Percentiles rank a stretch among this genome's conserved stretches.
phyloP scores from a whole-genome alignment of 2,329 filamentous ascomycete species.

The Fusarium goolgardi region DNA sequence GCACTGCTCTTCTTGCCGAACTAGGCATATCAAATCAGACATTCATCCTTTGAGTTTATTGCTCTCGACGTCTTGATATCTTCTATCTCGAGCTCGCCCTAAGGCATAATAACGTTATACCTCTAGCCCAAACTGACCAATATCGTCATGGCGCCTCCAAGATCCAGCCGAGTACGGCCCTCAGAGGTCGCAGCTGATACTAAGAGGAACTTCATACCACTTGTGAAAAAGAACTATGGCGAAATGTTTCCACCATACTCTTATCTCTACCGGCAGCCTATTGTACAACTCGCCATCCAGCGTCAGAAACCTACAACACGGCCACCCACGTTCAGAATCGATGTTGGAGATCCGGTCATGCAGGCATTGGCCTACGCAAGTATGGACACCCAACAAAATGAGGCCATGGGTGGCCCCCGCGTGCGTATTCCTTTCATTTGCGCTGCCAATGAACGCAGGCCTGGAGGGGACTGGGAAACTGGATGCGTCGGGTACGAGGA shows the following conservation, averaged over 20 bases:
- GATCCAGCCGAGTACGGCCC: constrained; percentile 51
- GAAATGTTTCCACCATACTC: constrained; percentile 68
- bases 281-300: constrained; percentile 58
- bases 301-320: constrained; percentile 51
- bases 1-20: constrained; percentile 6
- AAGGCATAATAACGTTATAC: constrained; percentile 4
- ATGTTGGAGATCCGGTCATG: constrained; percentile 69
- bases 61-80: constrained; percentile 16
- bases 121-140: constrained; percentile 6
- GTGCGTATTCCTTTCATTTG: constrained; percentile 73
- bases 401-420: constrained; percentile 49
- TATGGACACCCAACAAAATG: constrained; percentile 54
- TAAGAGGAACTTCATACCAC: constrained; percentile 76
- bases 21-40: constrained; percentile 6
- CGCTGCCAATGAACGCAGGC: constrained; percentile 78
- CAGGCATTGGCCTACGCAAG: constrained; percentile 68
- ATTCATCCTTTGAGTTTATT: constrained; percentile 10
- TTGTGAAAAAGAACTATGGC: constrained; percentile 68
- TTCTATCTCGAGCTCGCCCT: neutral
- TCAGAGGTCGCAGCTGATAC: constrained; percentile 78
- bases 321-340: constrained; percentile 63
- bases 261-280: constrained; percentile 65
- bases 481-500: constrained; percentile 66
- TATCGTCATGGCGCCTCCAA: constrained; percentile 50
- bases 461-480: constrained; percentile 84